phyloP scores from a whole-genome alignment of 2,329 filamentous ascomycete genomes.

The Periconia sp. region DNA sequence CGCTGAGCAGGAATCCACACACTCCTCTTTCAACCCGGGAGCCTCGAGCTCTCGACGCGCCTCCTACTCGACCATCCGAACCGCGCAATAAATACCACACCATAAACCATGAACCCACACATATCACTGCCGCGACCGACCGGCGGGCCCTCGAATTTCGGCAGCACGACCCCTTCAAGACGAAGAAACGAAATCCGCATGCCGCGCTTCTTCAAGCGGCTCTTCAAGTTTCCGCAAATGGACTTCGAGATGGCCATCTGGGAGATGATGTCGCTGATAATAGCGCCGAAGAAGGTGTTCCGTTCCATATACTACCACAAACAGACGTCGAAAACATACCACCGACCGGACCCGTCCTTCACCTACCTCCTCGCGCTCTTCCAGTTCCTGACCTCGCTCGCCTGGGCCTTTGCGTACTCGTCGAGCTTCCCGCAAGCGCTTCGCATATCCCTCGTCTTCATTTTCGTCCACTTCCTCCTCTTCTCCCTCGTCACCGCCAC shows the following conservation, averaged over 20 bases:
- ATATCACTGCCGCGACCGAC: conserved; percentile 62
- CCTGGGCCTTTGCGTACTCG: conserved; percentile 62
- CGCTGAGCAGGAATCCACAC: too few species aligned
- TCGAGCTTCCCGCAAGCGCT: conserved; percentile 47
- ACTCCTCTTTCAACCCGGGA: not conserved
- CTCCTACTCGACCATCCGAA: not conserved
- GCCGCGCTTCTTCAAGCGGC: conserved; percentile 67
- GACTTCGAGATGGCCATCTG: conserved; percentile 74
- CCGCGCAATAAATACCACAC: conserved; percentile 1
- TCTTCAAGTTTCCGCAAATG: conserved; percentile 75
- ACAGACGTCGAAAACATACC: conserved; percentile 68
- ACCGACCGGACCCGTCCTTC: conserved; percentile 69
- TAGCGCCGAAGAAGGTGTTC: conserved; percentile 72
- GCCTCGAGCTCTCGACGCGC: not conserved
- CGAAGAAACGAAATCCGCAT: conserved; percentile 59
- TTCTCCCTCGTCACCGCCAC: conserved; percentile 62
- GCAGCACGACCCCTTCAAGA: conserved; percentile 51
- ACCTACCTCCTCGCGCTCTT: conserved; percentile 70
- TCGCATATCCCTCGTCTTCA: conserved; percentile 51
- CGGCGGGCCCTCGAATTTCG: conserved; percentile 56
- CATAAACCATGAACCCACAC: conserved; percentile 57
- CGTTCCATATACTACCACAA: conserved; percentile 71
- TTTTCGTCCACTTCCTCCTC: conserved; percentile 63
- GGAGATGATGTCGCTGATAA: conserved; percentile 70
- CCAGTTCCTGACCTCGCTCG: conserved; percentile 54